Evolutionary conservation across 257 asterid species (phyloP), one percentile per base, ranked within the genome.

Genomic region (Verbascum thapsus): DNA sequence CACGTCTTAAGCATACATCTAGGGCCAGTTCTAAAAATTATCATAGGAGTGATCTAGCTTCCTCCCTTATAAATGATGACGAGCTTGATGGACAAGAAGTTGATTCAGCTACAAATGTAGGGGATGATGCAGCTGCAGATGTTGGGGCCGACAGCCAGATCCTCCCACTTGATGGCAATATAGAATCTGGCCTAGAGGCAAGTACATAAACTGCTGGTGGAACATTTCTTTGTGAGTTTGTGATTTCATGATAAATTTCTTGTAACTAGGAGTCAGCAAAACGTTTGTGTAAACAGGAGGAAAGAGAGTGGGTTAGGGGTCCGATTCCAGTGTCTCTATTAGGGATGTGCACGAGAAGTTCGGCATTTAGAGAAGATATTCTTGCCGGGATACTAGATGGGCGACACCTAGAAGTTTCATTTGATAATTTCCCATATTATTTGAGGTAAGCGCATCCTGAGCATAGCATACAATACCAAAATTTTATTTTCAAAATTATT

Each of bases 391-490:
- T 90, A 59, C 70, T 85, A 41, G 81, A 87, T 73, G 95, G 86
- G 37, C 80, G 72, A 13, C 66, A 76, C 61, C 53, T 83, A 26
- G 91, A 87, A 26, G 90, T 90, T 75, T 74, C 96, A 59, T 90
- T 87, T 70, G 97, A 90, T 67, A 66, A 81, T 71, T 90, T 90
- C 72, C 97, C 97, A 16, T 90, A 87, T 75, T 85, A 90, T 72
- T 80, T 90, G 68, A 85, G 96, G 97, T 90, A 74, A 50, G 72
- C 13, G 19, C 37, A 23, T 72, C 64, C 52, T 22, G 34, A 40
- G 10, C 64, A 22, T 30, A 12, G 13, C 10, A 66, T 35, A 61
- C 15, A 61, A 20, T 47, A 9, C 3, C 58, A 11, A 18, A 8
- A 16, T 32, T 15, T 54, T 50, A 15, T 23, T 22, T 26, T 70